Conservation (phyloP, 192 early-diverging fungal species). For the Backusella parvicylindrica region DNA sequence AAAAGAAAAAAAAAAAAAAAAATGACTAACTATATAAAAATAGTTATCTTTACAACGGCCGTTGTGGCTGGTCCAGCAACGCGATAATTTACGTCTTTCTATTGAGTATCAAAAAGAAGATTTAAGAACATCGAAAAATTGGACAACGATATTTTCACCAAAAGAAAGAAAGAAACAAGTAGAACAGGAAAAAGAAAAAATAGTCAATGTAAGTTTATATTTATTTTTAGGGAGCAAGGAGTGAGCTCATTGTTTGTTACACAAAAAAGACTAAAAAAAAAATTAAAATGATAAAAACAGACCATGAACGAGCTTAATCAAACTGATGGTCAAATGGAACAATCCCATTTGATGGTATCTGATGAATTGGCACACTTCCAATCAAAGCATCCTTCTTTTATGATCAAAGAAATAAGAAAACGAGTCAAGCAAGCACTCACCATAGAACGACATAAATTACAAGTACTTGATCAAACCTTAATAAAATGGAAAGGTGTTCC, state of each 20-base stretch:
- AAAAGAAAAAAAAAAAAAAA: neutral
- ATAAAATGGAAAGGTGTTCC: slow-evolving; percentile 1
- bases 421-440: neutral
- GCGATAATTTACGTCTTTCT: slow-evolving; percentile 1
- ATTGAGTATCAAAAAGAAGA: slow-evolving; percentile 28
- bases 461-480: slow-evolving; percentile 8
- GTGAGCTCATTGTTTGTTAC: neutral
- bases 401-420: slow-evolving; percentile 4
- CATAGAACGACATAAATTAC: slow-evolving; percentile 17
- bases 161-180: slow-evolving; percentile 30
- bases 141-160: slow-evolving; percentile 19
- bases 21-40: neutral
- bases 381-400: slow-evolving; percentile 34
- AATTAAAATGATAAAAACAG: slow-evolving; percentile 17
- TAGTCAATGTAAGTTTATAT: slow-evolving; percentile 32
- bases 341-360: slow-evolving; percentile 42
- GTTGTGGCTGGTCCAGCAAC: slow-evolving; percentile 16
- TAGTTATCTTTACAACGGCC: slow-evolving; percentile 31
- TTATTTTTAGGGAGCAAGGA: neutral
- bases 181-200: slow-evolving; percentile 38
- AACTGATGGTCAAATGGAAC: slow-evolving; percentile 37
- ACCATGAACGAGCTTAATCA: slow-evolving; percentile 38
- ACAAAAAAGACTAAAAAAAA: neutral
- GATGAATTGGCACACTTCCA: slow-evolving; percentile 49
- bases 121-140: neutral